These are phyloP conservation scores for Lactarius evosmus DNA, from an alignment of 768 basidiomycete genomes.

Conservation along the genomic window DNA sequence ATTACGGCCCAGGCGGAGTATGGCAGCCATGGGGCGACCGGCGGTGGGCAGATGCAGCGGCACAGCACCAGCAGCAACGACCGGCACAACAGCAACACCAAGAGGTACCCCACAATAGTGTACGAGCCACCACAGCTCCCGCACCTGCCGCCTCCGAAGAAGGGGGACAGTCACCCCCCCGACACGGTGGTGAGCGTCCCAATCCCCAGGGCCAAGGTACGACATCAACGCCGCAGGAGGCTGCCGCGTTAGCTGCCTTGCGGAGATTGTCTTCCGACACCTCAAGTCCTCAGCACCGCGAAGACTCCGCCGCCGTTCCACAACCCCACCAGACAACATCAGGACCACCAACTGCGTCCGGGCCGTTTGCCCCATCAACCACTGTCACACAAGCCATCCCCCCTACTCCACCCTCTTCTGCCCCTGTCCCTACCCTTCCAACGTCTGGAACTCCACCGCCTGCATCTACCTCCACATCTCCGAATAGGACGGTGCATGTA, in stretches of 20 bases:
- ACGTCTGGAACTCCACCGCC: conserved; percentile 13
- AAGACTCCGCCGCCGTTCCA: background rate
- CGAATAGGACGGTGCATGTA: conserved; percentile 27
- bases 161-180: conserved; percentile 3
- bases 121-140: conserved; percentile 10
- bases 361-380: conserved; percentile 1
- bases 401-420: conserved; percentile 8
- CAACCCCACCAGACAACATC: conserved; percentile 10
- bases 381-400: conserved; percentile 6
- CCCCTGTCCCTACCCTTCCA: background rate
- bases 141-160: conserved; percentile 1
- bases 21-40: conserved; percentile 25
- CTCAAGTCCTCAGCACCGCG: background rate
- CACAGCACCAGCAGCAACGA: conserved; percentile 18
- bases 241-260: conserved; percentile 67
- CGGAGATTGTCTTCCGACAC: conserved; percentile 41
- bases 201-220: conserved; percentile 20
- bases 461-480: conserved; percentile 22
- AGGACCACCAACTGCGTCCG: conserved; percentile 19
- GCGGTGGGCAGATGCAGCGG: conserved; percentile 13
- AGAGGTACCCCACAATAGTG: background rate
- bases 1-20: conserved; percentile 23
- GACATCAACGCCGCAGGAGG: conserved; percentile 42
- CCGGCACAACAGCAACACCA: conserved; percentile 10
- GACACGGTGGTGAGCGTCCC: conserved; percentile 1